Evolutionary conservation across 2,329 filamentous ascomycete species (phyloP).

Genomic region (Ophiostoma australiae): DNA sequence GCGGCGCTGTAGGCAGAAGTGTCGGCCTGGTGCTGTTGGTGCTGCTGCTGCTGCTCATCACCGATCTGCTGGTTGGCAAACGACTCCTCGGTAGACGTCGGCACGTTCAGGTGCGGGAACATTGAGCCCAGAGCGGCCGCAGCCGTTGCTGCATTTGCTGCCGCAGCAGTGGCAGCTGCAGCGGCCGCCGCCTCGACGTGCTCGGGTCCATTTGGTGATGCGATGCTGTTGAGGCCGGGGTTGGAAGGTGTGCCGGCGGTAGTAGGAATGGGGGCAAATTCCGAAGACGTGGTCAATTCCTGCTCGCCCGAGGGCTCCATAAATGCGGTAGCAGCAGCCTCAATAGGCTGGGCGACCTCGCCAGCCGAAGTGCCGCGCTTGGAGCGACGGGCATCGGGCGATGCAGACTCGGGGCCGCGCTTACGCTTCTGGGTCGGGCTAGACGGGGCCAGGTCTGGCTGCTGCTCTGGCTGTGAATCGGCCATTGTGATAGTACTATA

Average conservation of each 20-base stretch:
- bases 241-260: slow-evolving; percentile 30
- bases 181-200: slow-evolving; percentile 46
- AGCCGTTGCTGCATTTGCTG: slow-evolving; percentile 52
- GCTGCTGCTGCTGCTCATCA: slow-evolving; percentile 28
- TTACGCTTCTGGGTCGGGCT: slow-evolving; percentile 52
- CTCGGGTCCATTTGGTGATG: slow-evolving; percentile 36
- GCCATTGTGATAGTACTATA: slow-evolving; percentile 39
- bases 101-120: slow-evolving; percentile 57
- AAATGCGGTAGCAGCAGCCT: slow-evolving; percentile 46
- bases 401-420: slow-evolving; percentile 46
- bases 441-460: slow-evolving; percentile 43
- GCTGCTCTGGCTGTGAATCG: slow-evolving; percentile 44
- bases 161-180: slow-evolving; percentile 40
- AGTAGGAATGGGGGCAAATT: slow-evolving; percentile 54
- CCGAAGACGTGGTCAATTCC: slow-evolving; percentile 36
- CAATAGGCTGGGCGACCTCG: slow-evolving; percentile 40
- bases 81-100: slow-evolving; percentile 54
- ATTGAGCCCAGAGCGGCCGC: slow-evolving; percentile 54
- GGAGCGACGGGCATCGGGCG: slow-evolving; percentile 45
- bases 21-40: slow-evolving; percentile 30
- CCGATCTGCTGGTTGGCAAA: slow-evolving; percentile 49
- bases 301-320: slow-evolving; percentile 51
- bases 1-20: slow-evolving; percentile 33
- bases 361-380: slow-evolving; percentile 48
- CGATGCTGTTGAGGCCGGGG: background rate